These are phyloP conservation scores for Streptanthus diversifolius DNA, from an alignment of 345 rosid species.

Conservation along the genomic window DNA sequence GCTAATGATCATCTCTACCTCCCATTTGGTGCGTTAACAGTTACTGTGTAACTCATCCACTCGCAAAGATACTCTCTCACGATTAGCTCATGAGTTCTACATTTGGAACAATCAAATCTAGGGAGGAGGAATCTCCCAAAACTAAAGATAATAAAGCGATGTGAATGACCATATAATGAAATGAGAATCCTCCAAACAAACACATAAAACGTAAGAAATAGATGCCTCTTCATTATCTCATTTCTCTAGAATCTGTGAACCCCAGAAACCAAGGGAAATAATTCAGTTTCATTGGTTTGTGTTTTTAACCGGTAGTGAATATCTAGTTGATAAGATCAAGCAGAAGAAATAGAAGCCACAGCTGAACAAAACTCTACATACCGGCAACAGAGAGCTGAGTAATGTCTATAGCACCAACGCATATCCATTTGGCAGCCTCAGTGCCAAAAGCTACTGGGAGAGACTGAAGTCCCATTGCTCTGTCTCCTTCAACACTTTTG, in stretches of 20 bases:
- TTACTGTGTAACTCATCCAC: background rate
- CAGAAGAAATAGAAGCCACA: background rate
- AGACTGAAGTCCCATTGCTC: slow-evolving; percentile 95
- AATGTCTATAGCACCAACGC: slow-evolving; percentile 95
- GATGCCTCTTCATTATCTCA: background rate
- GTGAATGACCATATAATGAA: background rate
- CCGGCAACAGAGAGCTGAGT: slow-evolving; percentile 95
- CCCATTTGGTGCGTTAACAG: background rate
- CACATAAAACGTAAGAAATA: background rate
- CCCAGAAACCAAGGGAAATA: background rate
- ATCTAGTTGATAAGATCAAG: background rate
- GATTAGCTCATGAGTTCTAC: background rate
- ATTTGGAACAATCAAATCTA: background rate
- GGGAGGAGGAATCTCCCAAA: background rate
- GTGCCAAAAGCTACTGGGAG: slow-evolving; percentile 96
- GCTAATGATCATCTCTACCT: background rate
- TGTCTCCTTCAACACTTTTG: slow-evolving; percentile 96
- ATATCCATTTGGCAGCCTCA: slow-evolving; percentile 98
- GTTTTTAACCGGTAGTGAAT: background rate
- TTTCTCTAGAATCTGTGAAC: background rate
- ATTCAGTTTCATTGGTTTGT: background rate
- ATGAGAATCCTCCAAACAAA: background rate
- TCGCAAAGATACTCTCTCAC: background rate
- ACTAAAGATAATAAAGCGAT: background rate
- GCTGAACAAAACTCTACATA: slow-evolving; percentile 24